Conservation (phyloP, 73 alveolate species). For the Stentor coeruleus region DNA sequence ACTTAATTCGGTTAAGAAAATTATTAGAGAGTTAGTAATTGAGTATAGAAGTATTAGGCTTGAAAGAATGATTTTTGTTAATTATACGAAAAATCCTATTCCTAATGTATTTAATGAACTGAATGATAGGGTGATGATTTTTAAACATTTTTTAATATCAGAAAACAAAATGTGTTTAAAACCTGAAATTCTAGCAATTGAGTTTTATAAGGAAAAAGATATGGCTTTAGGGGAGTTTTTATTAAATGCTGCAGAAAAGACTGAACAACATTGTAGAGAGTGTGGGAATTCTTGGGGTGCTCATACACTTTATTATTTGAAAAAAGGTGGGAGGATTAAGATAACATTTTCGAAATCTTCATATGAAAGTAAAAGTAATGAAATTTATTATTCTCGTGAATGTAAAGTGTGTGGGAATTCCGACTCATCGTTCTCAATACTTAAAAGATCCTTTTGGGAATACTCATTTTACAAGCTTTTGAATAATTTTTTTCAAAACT, state of each 20-base stretch:
- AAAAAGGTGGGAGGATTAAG: neutral
- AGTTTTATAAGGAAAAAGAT: slow-evolving; percentile 1
- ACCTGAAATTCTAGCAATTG: neutral
- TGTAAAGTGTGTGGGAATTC: neutral
- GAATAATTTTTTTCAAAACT: neutral
- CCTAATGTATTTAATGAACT: neutral
- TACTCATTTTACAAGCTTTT: slow-evolving; percentile 2
- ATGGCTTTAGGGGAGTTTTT: slow-evolving; percentile 3
- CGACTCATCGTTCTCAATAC: neutral
- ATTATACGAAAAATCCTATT: neutral
- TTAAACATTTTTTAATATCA: neutral
- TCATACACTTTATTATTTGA: neutral
- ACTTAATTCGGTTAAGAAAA: neutral
- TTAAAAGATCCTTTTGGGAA: neutral
- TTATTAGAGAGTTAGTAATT: neutral
- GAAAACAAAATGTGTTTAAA: slow-evolving; percentile 7
- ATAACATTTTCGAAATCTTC: neutral
- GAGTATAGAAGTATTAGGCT: neutral
- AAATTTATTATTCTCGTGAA: neutral
- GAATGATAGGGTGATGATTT: neutral
- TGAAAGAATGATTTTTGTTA: neutral
- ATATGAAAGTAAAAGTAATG: neutral
- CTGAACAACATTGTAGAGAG: neutral
- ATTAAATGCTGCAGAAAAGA: neutral
- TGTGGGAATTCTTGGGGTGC: neutral